These are phyloP conservation scores for Fusarium vanettenii DNA, from an alignment of 2,329 filamentous ascomycete species.

Conservation along the genomic window DNA sequence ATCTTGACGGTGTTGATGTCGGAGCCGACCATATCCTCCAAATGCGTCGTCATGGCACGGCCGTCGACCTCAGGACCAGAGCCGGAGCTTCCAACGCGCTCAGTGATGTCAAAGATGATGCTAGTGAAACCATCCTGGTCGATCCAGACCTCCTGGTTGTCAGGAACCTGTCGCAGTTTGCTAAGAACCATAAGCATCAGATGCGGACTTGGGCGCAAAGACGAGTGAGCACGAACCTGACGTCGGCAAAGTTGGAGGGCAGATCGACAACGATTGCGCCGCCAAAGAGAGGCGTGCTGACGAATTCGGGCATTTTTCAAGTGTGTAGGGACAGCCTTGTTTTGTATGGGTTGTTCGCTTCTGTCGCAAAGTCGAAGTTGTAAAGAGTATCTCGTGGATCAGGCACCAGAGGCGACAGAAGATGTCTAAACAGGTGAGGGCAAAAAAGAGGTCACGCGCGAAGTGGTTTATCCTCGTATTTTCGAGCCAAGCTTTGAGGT, in stretches of 20 bases:
- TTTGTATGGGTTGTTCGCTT: not conserved
- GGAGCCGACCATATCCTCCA: constrained; percentile 75
- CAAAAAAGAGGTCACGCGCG: constrained; percentile 3
- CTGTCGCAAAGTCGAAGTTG: constrained; percentile 12
- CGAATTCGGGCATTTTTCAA: constrained; percentile 64
- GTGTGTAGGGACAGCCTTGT: not conserved
- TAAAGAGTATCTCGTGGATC: not conserved
- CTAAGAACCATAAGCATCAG: constrained; percentile 53
- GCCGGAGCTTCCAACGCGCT: constrained; percentile 74
- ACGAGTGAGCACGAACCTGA: constrained; percentile 64
- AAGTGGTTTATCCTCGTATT: constrained; percentile 6
- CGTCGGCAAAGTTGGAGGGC: constrained; percentile 75
- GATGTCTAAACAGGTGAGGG: not conserved
- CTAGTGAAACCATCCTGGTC: constrained; percentile 85
- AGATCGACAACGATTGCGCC: constrained; percentile 78
- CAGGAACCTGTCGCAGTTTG: constrained; percentile 79
- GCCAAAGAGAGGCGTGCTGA: constrained; percentile 73
- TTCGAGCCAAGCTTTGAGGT: constrained; percentile 6
- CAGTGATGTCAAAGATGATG: constrained; percentile 90
- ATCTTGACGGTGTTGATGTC: constrained; percentile 74
- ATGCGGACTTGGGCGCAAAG: constrained; percentile 15
- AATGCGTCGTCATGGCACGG: constrained; percentile 74
- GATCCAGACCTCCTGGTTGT: constrained; percentile 94
- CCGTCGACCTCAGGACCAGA: constrained; percentile 72
- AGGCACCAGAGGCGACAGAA: constrained; percentile 7